Conservation (phyloP, 1,284 basidiomycete species). For the Fistulina hepatica region DNA sequence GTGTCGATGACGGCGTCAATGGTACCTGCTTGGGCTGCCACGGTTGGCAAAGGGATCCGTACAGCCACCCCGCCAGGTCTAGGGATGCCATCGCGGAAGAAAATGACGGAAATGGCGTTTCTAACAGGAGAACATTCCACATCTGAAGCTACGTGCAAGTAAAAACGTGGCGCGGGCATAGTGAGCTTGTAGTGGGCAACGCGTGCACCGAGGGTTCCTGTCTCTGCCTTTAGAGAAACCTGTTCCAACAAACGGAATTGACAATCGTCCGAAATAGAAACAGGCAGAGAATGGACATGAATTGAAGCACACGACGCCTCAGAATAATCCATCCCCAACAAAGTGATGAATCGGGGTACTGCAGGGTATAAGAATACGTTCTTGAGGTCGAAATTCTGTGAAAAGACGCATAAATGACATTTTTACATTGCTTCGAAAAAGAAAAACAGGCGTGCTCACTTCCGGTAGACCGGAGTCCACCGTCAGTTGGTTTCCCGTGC, state of each 20-base stretch:
- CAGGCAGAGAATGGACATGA: conserved; percentile 12
- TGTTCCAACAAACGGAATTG: too few relatives aligned
- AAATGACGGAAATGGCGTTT: conserved; percentile 2
- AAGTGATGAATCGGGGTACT: conserved; percentile 8
- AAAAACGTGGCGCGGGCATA: too few relatives aligned
- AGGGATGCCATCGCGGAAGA: conserved; percentile 10
- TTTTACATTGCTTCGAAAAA: not conserved
- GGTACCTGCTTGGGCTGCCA: conserved; percentile 1
- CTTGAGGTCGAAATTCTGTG: conserved; percentile 15
- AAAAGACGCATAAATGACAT: conserved; percentile 2
- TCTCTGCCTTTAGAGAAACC: too few relatives aligned
- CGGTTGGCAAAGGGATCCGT: conserved; percentile 8
- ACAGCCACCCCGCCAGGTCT: conserved; percentile 1
- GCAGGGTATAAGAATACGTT: conserved; percentile 14
- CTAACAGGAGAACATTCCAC: not conserved
- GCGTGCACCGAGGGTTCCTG: not conserved
- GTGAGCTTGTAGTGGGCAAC: not conserved
- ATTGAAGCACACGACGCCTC: conserved; percentile 9
- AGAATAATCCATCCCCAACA: conserved; percentile 13
- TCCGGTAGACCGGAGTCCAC: conserved; percentile 23
- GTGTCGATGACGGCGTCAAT: conserved; percentile 1
- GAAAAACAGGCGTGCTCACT: conserved; percentile 17
- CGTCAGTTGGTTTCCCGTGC: conserved; percentile 21
- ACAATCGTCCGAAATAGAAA: not conserved
- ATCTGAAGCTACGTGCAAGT: not conserved